Percentiles rank a stretch among this genome's conserved stretches.
These are phyloP conservation scores for Pinus tabuliformis DNA, from an alignment of 75 land plant genomes.

Conservation along the genomic window DNA sequence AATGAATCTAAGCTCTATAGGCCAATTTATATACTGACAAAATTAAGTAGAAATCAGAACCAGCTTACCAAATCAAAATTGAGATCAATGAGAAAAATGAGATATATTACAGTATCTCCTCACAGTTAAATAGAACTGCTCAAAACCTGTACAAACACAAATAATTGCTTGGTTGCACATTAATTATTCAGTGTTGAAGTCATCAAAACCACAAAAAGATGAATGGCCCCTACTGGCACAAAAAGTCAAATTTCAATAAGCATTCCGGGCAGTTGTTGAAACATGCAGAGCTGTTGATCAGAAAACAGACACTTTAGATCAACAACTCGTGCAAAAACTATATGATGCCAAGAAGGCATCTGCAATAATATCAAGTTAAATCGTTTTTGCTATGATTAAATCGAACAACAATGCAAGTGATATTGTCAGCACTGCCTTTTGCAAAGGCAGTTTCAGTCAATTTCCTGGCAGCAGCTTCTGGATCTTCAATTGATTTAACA, in stretches of 20 bases:
- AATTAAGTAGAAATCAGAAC: not conserved
- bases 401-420: slow-evolving; percentile 64
- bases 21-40: too few species aligned
- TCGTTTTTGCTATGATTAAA: slow-evolving; percentile 21
- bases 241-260: slow-evolving; percentile 4
- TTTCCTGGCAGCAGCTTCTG: slow-evolving; percentile 57
- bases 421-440: slow-evolving; percentile 66
- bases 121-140: not conserved
- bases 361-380: slow-evolving; percentile 4
- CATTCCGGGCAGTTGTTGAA: not conserved
- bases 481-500: slow-evolving; percentile 38
- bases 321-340: not conserved
- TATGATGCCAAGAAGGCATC: not conserved
- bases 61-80: not conserved
- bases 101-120: not conserved
- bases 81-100: not conserved
- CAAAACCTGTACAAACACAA: slow-evolving; percentile 1
- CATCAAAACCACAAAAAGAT: not conserved
- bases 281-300: not conserved
- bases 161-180: not conserved
- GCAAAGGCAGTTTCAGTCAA: slow-evolving; percentile 52
- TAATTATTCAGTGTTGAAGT: not conserved
- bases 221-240: not conserved
- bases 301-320: not conserved
- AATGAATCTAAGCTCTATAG: too few species aligned